Evolutionary conservation across 108 stramenopile genomes (phyloP), one percentile per base, ranked within the genome.

Genomic region (Poteriospumella lacustris): DNA sequence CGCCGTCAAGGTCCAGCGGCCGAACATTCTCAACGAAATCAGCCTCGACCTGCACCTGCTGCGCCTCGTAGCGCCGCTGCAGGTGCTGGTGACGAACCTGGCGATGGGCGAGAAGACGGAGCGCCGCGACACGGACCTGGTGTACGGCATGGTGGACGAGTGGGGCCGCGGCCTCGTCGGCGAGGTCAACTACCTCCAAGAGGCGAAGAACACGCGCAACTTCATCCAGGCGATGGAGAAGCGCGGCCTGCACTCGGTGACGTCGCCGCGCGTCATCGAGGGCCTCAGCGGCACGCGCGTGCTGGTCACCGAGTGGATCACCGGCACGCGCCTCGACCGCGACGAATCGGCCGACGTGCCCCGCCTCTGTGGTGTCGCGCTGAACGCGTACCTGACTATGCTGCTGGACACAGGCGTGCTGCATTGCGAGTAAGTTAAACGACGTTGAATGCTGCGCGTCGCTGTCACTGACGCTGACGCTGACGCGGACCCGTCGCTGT

Each of bases 1-100:
- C 41, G 96, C 96, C 29, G 91, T 97, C 41, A 97, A 97, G 78
- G 94, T 97, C 0, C 95, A 95, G 85, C 89, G 96, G 43, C 95
- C 96, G 0, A 83, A 93, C 47, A 92, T 95, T 59, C 89, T 91
- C 78, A 83, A 90, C 52, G 92, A 93, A 72, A 94, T 96, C 78
- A 94, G 94, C 29, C 80, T 94, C n/a, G 96, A 97, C 83, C 94
- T 97, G 92, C 91, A 96, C 78, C 73, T 95, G 44, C 84, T 95
- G 42, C 88, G 95, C 0, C 85, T 92, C 43, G 77, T 91, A 42
- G 91, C 91, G 82, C 87, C 89, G 0, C 78, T 86, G 0, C 90
- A 91, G 58, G 87, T 89, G 67, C 73, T 91, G 42, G 91, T 91
- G 59, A 90, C 91, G 26, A 91, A 95, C 58, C 81, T 90, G 24